Evolutionary conservation across 2,329 filamentous ascomycete species (phyloP), one percentile per base, ranked within the genome.

Genomic region (Fusarium sp.): DNA sequence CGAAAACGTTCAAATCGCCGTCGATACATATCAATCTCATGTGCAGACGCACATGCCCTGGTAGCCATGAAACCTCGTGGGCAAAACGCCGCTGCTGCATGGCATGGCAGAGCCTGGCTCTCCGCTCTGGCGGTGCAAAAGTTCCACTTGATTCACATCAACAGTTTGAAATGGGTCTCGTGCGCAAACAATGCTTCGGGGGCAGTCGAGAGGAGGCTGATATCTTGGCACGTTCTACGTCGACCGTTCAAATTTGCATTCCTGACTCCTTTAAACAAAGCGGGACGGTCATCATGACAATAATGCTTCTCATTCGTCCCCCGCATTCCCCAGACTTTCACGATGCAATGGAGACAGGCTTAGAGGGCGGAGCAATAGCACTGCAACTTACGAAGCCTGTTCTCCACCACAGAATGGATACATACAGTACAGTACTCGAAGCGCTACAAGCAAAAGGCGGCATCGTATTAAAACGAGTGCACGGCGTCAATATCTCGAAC

Each of bases 301-400:
- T 20, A 43, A 65, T 56, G 25, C 27, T 51, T 49, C 59, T 54
- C 37, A 58, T 59, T 58, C 55, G 63, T 55, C 50, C 67, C 67
- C 68, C 67, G 47, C 68, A 71, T 71, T 70, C 68, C 68, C 68
- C 67, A 68, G 67, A 71, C 63, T 68, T 58, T 53, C 7, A 53
- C 57, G 55, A 60, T 66, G 49, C 47, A 42, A 58, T 63, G 49
- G 49, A 43, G 57, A 41, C 51, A 30, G 23, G 20, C 42, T 57
- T 34, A 57, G 41, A 41, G 45, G 49, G 65, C 60, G 61, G 54
- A 65, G 54, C 51, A 49, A 47, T 65, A 25, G 37, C 23, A 60
- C 25, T 42, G 30, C n/a, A 46, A 56, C 30, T 47, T 21, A 49
- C 16, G 25, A 59, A 47, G 34, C 20, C 23, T 47, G 45, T 55